phyloP scores from a whole-genome alignment of 352 stramenopile species.

The Phytopythium delawarense region DNA sequence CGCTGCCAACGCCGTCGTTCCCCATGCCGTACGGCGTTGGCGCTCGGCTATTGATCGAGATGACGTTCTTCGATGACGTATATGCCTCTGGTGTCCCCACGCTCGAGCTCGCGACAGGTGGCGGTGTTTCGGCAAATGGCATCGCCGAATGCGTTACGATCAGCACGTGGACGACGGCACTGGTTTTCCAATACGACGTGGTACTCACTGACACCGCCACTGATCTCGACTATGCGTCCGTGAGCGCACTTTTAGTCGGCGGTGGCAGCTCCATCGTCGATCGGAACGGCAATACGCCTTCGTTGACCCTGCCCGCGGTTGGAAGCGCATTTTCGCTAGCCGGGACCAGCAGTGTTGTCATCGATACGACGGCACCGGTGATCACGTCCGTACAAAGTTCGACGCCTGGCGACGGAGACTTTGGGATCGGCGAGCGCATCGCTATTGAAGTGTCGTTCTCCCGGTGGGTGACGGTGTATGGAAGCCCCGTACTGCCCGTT shows the following conservation, averaged over 20 bases:
- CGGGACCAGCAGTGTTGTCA: slow-evolving; percentile 48
- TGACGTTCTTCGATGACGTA: slow-evolving; percentile 82
- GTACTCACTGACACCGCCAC: slow-evolving; percentile 36
- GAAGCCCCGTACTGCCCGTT: slow-evolving; percentile 44
- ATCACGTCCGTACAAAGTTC: slow-evolving; percentile 50
- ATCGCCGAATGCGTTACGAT: slow-evolving; percentile 50
- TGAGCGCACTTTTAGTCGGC: slow-evolving; percentile 40
- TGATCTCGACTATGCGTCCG: slow-evolving; percentile 67
- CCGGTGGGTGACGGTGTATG: slow-evolving; percentile 57
- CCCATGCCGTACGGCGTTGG: slow-evolving; percentile 63
- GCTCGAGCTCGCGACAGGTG: slow-evolving; percentile 45
- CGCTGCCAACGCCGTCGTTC: slow-evolving; percentile 35
- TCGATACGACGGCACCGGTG: slow-evolving; percentile 64
- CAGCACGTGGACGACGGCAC: slow-evolving; percentile 46
- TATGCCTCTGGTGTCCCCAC: slow-evolving; percentile 45
- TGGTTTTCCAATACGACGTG: slow-evolving; percentile 74
- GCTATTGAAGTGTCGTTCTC: slow-evolving; percentile 58
- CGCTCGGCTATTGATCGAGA: slow-evolving; percentile 47
- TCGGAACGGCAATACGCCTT: slow-evolving; percentile 54
- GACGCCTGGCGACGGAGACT: slow-evolving; percentile 60
- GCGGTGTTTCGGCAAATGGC: slow-evolving; percentile 28
- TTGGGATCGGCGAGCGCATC: slow-evolving; percentile 60
- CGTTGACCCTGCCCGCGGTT: slow-evolving; percentile 46
- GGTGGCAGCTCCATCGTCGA: slow-evolving; percentile 54
- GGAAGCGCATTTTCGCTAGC: slow-evolving; percentile 36